Evolutionary conservation across 345 rosid genomes (phyloP).

Genomic region (Kandelia obovata): DNA sequence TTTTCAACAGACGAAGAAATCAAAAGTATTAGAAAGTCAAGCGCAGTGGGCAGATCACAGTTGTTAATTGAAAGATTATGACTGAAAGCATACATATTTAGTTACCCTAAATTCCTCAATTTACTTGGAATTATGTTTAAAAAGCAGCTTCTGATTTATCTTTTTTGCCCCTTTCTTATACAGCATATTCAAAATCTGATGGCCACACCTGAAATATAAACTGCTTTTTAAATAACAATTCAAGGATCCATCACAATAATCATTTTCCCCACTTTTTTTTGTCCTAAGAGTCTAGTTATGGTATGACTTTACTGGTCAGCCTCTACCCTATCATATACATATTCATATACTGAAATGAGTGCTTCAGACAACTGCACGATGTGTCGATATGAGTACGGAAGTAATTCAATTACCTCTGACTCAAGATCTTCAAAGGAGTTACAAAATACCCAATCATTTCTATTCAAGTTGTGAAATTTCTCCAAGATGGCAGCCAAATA

Average conservation of each 20-base stretch:
- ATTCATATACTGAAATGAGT: background rate
- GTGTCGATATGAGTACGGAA: background rate
- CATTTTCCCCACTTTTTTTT: too few relatives aligned
- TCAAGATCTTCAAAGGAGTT: slow-evolving; percentile 48
- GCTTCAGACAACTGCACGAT: background rate
- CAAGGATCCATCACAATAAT: too few relatives aligned
- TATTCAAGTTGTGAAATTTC: slow-evolving; percentile 8
- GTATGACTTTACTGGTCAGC: too few relatives aligned
- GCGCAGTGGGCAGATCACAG: background rate
- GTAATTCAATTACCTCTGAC: slow-evolving; percentile 31
- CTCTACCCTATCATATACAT: background rate
- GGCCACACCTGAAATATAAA: too few relatives aligned
- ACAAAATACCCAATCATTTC: slow-evolving; percentile 43
- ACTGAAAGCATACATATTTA: too few relatives aligned
- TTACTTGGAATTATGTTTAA: too few relatives aligned
- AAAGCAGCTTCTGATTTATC: too few relatives aligned
- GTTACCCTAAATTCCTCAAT: too few relatives aligned
- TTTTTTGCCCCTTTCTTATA: too few relatives aligned
- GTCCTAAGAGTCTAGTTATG: too few relatives aligned
- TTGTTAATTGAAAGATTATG: background rate
- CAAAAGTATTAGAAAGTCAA: slow-evolving; percentile 1
- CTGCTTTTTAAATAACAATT: too few relatives aligned
- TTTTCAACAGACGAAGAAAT: slow-evolving; percentile 17
- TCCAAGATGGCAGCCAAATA: slow-evolving; percentile 40
- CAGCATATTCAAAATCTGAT: too few relatives aligned